These are phyloP conservation scores for Pleomassaria siparia DNA, from an alignment of 2,329 filamentous ascomycete genomes.

Conservation along the genomic window DNA sequence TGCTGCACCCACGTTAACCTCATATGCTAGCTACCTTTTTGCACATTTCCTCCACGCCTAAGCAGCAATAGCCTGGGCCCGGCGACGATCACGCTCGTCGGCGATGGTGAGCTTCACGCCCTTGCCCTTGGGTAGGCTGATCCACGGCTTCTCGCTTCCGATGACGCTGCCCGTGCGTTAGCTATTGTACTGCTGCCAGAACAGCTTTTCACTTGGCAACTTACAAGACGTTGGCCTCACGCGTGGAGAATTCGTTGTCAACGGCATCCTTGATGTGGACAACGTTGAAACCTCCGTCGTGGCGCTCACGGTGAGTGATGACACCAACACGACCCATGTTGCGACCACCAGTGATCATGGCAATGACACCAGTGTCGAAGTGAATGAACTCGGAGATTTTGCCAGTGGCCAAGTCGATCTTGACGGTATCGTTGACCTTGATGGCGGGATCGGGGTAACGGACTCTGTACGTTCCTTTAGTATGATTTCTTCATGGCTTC, in stretches of 20 bases:
- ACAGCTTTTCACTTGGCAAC: constrained; percentile 9
- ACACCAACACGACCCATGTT: constrained; percentile 99
- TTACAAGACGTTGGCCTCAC: constrained; percentile 95
- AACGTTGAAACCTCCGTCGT: constrained; percentile 99
- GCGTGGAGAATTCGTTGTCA: constrained; percentile 99
- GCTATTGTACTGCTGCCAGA: neutral
- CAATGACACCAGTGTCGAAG: constrained; percentile 97
- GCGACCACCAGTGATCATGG: constrained; percentile 98
- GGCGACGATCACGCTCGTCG: constrained; percentile 97
- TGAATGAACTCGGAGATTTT: constrained; percentile 98
- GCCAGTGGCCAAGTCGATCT: constrained; percentile 95
- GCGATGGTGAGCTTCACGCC: constrained; percentile 97
- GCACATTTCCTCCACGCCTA: constrained; percentile 35
- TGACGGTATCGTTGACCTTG: constrained; percentile 99
- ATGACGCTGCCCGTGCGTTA: constrained; percentile 64
- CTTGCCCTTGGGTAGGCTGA: constrained; percentile 99
- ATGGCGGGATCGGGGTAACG: constrained; percentile 97
- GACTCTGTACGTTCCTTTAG: constrained; percentile 68
- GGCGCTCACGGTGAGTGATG: constrained; percentile 99
- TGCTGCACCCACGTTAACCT: constrained; percentile 28
- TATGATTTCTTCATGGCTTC: constrained; percentile 45
- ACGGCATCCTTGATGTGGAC: constrained; percentile 99
- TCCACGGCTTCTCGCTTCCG: constrained; percentile 97
- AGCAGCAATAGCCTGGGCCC: constrained; percentile 64
- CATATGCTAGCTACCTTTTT: constrained; percentile 26